These are phyloP conservation scores for Linaria vulgaris DNA, from an alignment of 257 asterid genomes.

Conservation along the genomic window DNA sequence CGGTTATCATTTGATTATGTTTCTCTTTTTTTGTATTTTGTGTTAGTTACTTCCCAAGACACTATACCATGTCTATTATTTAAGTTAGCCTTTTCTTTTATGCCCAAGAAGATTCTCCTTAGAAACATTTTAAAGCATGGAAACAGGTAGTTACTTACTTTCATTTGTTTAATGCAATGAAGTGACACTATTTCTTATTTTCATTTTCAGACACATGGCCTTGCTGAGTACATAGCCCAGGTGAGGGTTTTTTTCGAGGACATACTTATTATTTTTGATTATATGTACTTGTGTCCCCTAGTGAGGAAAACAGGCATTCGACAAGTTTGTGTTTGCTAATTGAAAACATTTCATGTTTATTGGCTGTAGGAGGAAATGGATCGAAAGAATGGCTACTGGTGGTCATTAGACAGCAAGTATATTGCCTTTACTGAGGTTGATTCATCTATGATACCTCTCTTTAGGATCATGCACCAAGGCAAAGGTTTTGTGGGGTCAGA, in stretches of 20 bases:
- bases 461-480: slow-evolving; percentile 97
- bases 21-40: slow-evolving; percentile 8
- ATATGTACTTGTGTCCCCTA: not conserved
- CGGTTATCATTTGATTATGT: slow-evolving; percentile 20
- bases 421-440: slow-evolving; percentile 84
- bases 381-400: slow-evolving; percentile 91
- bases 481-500: slow-evolving; percentile 63
- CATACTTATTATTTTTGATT: slow-evolving; percentile 9
- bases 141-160: slow-evolving; percentile 3
- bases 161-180: slow-evolving; percentile 15
- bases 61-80: not conserved
- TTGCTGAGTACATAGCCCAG: slow-evolving; percentile 97
- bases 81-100: not conserved
- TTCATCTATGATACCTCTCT: slow-evolving; percentile 69
- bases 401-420: slow-evolving; percentile 88
- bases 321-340: slow-evolving; percentile 17
- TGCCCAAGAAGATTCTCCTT: not conserved
- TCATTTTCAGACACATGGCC: slow-evolving; percentile 72
- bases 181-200: slow-evolving; percentile 29
- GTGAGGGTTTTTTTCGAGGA: slow-evolving; percentile 38
- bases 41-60: slow-evolving; percentile 1
- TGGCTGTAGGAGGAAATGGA: slow-evolving; percentile 93
- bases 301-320: not conserved
- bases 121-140: slow-evolving; percentile 8
- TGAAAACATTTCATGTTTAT: slow-evolving; percentile 18